Conservation (phyloP, 2,329 filamentous ascomycete species). For the Ophiocordyceps camponoti-leonardi region DNA sequence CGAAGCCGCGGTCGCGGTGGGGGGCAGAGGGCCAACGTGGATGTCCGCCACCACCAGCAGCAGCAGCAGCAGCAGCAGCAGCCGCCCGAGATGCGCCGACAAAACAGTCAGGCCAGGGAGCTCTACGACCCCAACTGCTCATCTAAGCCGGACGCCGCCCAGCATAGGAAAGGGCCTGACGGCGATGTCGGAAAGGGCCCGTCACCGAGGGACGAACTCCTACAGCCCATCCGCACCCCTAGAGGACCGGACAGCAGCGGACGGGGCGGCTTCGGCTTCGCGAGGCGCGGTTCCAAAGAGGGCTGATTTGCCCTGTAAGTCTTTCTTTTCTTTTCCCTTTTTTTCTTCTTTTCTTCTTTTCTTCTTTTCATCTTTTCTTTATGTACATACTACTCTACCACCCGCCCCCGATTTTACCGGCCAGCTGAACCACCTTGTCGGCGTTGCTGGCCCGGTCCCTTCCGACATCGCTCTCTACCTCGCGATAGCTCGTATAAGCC, state of each 20-base stretch:
- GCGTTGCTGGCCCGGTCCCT: slow-evolving; percentile 54
- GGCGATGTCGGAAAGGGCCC: slow-evolving; percentile 13
- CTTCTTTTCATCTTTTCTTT: slow-evolving; percentile 3
- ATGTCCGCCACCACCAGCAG: slow-evolving; percentile 4
- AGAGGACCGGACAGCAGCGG: slow-evolving; percentile 63
- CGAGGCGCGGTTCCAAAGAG: slow-evolving; percentile 35
- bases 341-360: too few relatives aligned
- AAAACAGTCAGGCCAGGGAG: slow-evolving; percentile 29
- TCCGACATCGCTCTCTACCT: slow-evolving; percentile 89
- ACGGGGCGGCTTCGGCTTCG: slow-evolving; percentile 64
- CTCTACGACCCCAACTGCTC: slow-evolving; percentile 65
- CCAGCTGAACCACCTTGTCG: slow-evolving; percentile 72
- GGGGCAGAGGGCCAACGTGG: slow-evolving; percentile 8
- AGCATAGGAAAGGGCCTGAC: slow-evolving; percentile 25
- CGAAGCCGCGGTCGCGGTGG: slow-evolving; percentile 27
- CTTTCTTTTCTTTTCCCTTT: slow-evolving; percentile 1
- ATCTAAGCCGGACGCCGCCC: slow-evolving; percentile 39
- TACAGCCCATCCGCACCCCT: slow-evolving; percentile 56
- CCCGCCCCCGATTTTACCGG: slow-evolving; percentile 79
- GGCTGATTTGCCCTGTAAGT: slow-evolving; percentile 11
- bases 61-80: slow-evolving; percentile 4
- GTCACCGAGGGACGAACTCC: slow-evolving; percentile 40
- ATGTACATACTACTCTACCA: slow-evolving; percentile 66
- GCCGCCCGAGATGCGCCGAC: slow-evolving; percentile 3
- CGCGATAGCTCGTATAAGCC: slow-evolving; percentile 72